Conservation (phyloP, 306 rosid genomes). For the Lathyrus sativus region DNA sequence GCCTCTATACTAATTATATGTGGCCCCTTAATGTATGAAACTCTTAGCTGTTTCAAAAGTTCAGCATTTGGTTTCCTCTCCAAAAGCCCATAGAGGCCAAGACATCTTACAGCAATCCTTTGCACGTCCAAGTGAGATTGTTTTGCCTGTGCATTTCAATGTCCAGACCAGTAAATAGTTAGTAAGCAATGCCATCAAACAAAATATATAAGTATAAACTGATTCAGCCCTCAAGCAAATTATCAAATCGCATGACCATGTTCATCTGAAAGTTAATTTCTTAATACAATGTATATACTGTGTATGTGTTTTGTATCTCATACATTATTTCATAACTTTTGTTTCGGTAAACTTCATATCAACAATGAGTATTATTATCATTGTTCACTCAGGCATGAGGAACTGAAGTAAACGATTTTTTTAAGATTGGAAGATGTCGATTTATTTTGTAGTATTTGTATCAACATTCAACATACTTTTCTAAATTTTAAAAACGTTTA, state of each 20-base stretch:
- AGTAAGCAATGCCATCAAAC: slow-evolving; percentile 23
- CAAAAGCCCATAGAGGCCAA: slow-evolving; percentile 90
- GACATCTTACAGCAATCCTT: slow-evolving; percentile 83
- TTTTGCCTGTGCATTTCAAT: slow-evolving; percentile 73
- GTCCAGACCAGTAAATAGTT: slow-evolving; percentile 29
- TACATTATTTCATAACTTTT: background rate
- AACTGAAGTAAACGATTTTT: background rate
- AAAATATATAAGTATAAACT: slow-evolving; percentile 12
- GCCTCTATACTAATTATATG: slow-evolving; percentile 67
- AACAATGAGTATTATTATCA: slow-evolving; percentile 12
- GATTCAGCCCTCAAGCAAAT: slow-evolving; percentile 1
- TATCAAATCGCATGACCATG: slow-evolving; percentile 4
- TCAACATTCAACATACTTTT: slow-evolving; percentile 14
- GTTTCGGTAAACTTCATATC: background rate
- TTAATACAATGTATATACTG: background rate
- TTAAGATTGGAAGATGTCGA: slow-evolving; percentile 16
- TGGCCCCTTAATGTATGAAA: slow-evolving; percentile 69
- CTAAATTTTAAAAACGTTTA: background rate
- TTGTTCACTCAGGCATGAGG: slow-evolving; percentile 7
- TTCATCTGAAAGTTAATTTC: slow-evolving; percentile 26
- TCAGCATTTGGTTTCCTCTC: slow-evolving; percentile 77
- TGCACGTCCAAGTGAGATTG: slow-evolving; percentile 88
- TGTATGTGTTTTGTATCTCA: background rate
- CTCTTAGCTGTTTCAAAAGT: slow-evolving; percentile 70
- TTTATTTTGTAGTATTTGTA: slow-evolving; percentile 11